A percentile compares a stretch with the other conserved stretches of the same genome.
phyloP scores from a whole-genome alignment of 768 basidiomycete species.

The Nidularia pulvinata region DNA sequence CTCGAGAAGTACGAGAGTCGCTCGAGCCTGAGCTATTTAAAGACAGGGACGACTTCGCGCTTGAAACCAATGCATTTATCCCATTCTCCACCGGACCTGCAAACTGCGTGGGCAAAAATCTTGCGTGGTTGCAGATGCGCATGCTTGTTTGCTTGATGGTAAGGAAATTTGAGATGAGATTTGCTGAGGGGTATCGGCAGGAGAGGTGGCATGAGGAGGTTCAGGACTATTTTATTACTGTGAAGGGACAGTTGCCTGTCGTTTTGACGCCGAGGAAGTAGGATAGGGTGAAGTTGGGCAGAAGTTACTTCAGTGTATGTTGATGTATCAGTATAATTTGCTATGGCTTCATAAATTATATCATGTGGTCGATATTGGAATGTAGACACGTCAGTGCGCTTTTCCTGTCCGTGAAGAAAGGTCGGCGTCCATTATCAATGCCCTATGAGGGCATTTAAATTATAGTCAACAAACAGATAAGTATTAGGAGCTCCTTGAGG shows the following conservation, averaged over 20 bases:
- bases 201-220: conserved; percentile 27
- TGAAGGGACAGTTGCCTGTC: conserved; percentile 25
- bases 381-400: neutral
- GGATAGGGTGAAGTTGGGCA: too few relatives aligned
- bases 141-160: conserved; percentile 33
- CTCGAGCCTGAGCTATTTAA: conserved; percentile 32
- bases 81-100: conserved; percentile 41
- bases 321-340: neutral
- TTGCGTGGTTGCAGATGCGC: conserved; percentile 39
- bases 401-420: neutral
- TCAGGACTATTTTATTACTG: conserved; percentile 30
- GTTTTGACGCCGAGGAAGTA: conserved; percentile 22
- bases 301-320: conserved; percentile 5
- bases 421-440: neutral
- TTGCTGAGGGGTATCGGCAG: conserved; percentile 26
- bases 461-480: too few relatives aligned
- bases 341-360: neutral
- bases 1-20: conserved; percentile 10
- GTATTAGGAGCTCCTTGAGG: too few relatives aligned
- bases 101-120: conserved; percentile 39
- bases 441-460: neutral
- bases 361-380: neutral
- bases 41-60: conserved; percentile 8
- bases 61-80: conserved; percentile 31
- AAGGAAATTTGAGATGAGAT: conserved; percentile 32